Evolutionary conservation across 257 asterid genomes (phyloP), one percentile per base, ranked within the genome.

Genomic region (Striga asiatica): DNA sequence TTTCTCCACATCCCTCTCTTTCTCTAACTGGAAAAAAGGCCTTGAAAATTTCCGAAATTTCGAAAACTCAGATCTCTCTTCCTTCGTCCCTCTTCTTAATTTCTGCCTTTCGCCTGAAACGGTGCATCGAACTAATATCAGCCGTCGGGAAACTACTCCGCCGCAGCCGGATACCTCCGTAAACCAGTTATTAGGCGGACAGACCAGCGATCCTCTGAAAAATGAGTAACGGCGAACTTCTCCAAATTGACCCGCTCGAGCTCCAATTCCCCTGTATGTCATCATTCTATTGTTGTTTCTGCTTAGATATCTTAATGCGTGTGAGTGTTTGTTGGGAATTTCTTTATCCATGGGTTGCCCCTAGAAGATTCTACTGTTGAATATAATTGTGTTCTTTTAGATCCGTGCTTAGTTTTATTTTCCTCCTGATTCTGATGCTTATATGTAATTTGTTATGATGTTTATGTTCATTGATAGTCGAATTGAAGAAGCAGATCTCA

Each of bases 401-500:
- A 79, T 76, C 79, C 61, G 67, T 12, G 61, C 41, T 45, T 57
- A 48, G 24, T 64, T 8, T 63, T 66, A 42, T 68, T 53, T 17
- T 47, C 21, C 19, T 16, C 8, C 4, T 52, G 25, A 18, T 24
- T 46, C 22, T 59, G 49, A 60, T 52, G 67, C 27, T 76, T 37
- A 24, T 23, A 23, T 28, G 37, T 27, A 20, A 56, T 27, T 22
- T 56, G 11, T 19, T 23, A 19, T 72, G 56, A 18, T 31, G 37
- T 57, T 43, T 71, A 29, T 57, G 43, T 22, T 48, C 43, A 41
- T 57, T 22, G n/a, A 57, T 46, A 74, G 95, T 86, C 46, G 94
- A 83, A 75, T 71, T 83, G 85, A 83, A 77, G 85, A 82, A 80
- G 81, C 95, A 82, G 88, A 86, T 86, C 88, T 62, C 85, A 45